Evolutionary conservation across 2,329 filamentous ascomycete species (phyloP), one percentile per base, ranked within the genome.

Genomic region (Fusarium sp.): DNA sequence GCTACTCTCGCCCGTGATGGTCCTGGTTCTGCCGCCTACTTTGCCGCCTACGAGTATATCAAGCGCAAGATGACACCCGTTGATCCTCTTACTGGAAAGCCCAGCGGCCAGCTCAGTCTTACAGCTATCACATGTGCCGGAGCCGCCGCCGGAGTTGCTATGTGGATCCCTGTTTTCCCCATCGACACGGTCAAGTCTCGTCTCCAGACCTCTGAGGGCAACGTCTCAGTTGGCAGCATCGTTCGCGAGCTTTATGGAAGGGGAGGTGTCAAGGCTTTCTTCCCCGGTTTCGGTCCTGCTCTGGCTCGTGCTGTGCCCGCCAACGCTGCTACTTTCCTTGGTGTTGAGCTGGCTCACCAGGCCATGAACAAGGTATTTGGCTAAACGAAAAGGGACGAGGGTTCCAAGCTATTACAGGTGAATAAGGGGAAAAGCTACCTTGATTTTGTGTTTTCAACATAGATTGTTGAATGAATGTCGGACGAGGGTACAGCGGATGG

Each of bases 111-210:
- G 74, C 83, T 98, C 61, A 95, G 92, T 76, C 84, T 99, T 69
- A 83, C 88, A 3, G 96, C 96, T 13, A 88, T 99, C 61, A 93
- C 94, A 75, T 88, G 89, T 29, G 96, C 96, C 3, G 96, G 96
- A 75, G 96, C 93, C 69, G 92, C 91, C 6, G 96, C 96, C 0
- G 96, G 96, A 77, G 89, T 99, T 27, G 96, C 96, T 69, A 99
- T 99, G 96, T 99, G 96, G 96, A 96, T 98, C 73, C 94, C 96
- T 57, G 94, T 99, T 44, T 99, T 99, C 88, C 96, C 96, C 24
- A 88, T 99, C 70, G 96, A 99, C 78, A 99, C 96, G 0, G 91
- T 99, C 83, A 99, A 99, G 88, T 94, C 91, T 70, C 87, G 94
- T 40, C 83, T 99, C 79, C 96, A 99, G 86, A 97, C 93, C 45